Percentiles rank a stretch among this genome's conserved stretches.
Conservation (phyloP, 805 yeast species). For the Saccharomycopsis sp. region DNA sequence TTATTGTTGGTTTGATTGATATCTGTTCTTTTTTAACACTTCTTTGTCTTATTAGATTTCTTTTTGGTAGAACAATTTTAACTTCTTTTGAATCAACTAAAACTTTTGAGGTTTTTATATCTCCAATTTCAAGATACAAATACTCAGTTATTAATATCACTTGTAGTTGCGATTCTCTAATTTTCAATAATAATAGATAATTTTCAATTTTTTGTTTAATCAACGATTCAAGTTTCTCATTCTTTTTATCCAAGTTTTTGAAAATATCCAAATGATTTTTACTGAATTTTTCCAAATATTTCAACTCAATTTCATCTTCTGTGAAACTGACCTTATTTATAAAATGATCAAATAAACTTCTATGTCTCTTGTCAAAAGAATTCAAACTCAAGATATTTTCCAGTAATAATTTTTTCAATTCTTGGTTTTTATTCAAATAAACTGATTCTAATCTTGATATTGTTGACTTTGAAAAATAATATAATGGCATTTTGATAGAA, state of each 20-base stretch:
- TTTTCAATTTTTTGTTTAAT: constrained; percentile 3
- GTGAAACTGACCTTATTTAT: neutral
- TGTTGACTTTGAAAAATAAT: constrained; percentile 14
- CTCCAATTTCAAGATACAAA: constrained; percentile 6
- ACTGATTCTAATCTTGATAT: constrained; percentile 14
- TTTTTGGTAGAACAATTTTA: neutral
- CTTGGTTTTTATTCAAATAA: neutral
- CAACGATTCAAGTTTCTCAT: neutral
- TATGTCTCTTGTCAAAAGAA: constrained; percentile 8
- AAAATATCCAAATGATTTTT: neutral
- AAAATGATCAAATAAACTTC: too few species aligned
- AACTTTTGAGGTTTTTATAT: constrained; percentile 2
- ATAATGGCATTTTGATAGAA: constrained; percentile 8
- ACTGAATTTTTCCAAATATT: neutral
- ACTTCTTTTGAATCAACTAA: constrained; percentile 4
- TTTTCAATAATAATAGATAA: constrained; percentile 11
- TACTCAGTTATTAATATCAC: constrained; percentile 10
- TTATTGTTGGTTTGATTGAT: neutral
- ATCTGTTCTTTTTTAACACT: neutral
- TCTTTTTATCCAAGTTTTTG: neutral
- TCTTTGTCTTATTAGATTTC: neutral
- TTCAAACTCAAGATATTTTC: constrained; percentile 1
- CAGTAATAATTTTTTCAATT: constrained; percentile 1
- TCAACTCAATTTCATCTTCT: neutral
- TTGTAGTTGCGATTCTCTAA: constrained; percentile 16